Evolutionary conservation across 305 asterid species (phyloP), one percentile per base, ranked within the genome.

Genomic region (Plantago rigida): DNA sequence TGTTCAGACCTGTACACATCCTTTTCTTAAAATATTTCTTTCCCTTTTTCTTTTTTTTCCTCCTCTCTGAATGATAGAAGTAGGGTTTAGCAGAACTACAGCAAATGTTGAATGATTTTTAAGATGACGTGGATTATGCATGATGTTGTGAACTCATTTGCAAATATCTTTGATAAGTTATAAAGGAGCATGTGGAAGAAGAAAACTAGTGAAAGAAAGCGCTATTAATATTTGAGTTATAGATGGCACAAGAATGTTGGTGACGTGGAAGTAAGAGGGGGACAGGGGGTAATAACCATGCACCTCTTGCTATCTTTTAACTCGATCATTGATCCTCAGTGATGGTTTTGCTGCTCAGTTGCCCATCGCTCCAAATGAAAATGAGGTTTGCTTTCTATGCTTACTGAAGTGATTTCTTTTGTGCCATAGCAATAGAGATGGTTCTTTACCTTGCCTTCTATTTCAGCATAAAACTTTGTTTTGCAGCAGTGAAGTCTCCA

Each of bases 101-200:
- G 46, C 46, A 41, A 41, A 41, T 41, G 46, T 41, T 41, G 52
- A 48, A 48, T 48, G 52, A 48, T 48, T 48, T 17, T 48, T 48
- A 13, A 46, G 52, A 48, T 48, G 52, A 48, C 22, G 7, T 48
- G 7, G 52, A 48, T 48, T 41, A 41, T 41, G 46, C 46, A 41
- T 41, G 46, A 41, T 41, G 46, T 41, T 41, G 46, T 41, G 46
- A 41, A 41, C 46, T 41, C 46, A 41, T 41, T 41, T 41, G 46
- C 46, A 41, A 41, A 41, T 41, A 41, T 41, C 46, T 41, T 22
- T 41, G 46, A 41, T 41, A 41, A 41, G 52, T 48, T 48, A 48
- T 48, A 48, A 48, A 17, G 52, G 52, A 48, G 14, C 52, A 13
- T 48, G 24, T 48, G 52, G 52, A 48, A 48, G 52, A 13, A 48